Evolutionary conservation across 805 yeast genomes (phyloP).

Genomic region (Peterozyma toletana): DNA sequence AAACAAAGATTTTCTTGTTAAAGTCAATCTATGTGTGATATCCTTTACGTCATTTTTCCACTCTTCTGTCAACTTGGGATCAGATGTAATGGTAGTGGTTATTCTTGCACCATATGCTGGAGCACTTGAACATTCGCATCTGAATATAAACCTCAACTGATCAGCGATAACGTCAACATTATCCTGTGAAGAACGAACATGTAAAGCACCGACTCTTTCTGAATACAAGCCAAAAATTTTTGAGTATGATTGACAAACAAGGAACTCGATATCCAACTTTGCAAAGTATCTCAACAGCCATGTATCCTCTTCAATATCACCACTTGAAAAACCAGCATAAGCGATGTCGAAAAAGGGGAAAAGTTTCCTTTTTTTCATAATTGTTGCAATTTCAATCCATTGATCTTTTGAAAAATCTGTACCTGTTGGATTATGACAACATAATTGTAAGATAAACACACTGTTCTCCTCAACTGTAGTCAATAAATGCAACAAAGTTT

Average conservation of each 20-base stretch:
- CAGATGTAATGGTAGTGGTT: slow-evolving; percentile 24
- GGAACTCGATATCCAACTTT: slow-evolving; percentile 31
- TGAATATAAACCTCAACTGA: slow-evolving; percentile 24
- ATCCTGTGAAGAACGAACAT: slow-evolving; percentile 1
- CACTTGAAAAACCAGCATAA: slow-evolving; percentile 40
- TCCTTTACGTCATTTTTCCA: slow-evolving; percentile 30
- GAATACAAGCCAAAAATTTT: slow-evolving; percentile 43
- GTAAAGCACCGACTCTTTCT: slow-evolving; percentile 38
- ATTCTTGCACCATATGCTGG: slow-evolving; percentile 41
- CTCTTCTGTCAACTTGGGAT: slow-evolving; percentile 15
- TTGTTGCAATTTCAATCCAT: slow-evolving; percentile 36
- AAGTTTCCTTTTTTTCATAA: slow-evolving; percentile 26
- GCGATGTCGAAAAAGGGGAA: slow-evolving; percentile 44
- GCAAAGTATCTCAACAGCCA: slow-evolving; percentile 24
- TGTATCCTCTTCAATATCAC: slow-evolving; percentile 38
- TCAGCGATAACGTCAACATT: slow-evolving; percentile 9
- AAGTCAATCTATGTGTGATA: slow-evolving; percentile 24
- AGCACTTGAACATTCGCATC: slow-evolving; percentile 36
- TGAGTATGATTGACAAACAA: slow-evolving; percentile 38
- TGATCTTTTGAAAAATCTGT: slow-evolving; percentile 36
- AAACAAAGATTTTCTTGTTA: slow-evolving; percentile 23
- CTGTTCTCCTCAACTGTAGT: slow-evolving; percentile 25
- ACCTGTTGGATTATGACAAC: slow-evolving; percentile 45
- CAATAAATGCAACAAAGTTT: slow-evolving; percentile 28
- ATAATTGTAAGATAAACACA: slow-evolving; percentile 35